Evolutionary conservation across 495 filamentous ascomycete species (phyloP).

Genomic region (Hypoxylon cercidicola): DNA sequence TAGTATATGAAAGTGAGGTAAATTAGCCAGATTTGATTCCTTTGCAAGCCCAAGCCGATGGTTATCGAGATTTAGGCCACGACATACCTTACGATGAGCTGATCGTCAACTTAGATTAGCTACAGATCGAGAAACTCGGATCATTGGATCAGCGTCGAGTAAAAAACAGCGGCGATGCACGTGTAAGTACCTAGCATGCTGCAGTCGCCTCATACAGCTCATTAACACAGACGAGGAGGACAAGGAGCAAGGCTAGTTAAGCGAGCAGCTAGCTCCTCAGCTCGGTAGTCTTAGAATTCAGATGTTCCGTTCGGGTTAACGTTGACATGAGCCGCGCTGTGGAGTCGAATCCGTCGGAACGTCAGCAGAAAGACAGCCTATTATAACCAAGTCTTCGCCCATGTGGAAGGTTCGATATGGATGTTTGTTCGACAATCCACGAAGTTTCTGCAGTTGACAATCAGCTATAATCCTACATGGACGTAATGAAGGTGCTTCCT

Average conservation of each 20-base stretch:
- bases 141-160: neutral
- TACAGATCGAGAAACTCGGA: neutral
- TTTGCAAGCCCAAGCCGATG: conserved; percentile 4
- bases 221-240: no score
- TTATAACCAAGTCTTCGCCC: neutral
- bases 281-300: no score
- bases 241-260: no score
- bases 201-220: no score
- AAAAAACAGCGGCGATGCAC: no score
- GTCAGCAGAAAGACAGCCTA: neutral
- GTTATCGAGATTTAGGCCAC: conserved; percentile 2
- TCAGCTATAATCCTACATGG: neutral
- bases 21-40: conserved; percentile 3
- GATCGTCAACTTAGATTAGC: neutral
- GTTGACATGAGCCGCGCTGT: neutral
- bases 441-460: neutral
- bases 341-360: no score
- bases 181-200: no score
- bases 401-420: neutral
- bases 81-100: neutral
- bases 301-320: neutral
- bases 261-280: no score
- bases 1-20: neutral
- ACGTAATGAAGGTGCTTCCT: neutral
- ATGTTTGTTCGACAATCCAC: neutral